phyloP scores from a whole-genome alignment of 2,329 filamentous ascomycete genomes.

The Aschersonia sp. region DNA sequence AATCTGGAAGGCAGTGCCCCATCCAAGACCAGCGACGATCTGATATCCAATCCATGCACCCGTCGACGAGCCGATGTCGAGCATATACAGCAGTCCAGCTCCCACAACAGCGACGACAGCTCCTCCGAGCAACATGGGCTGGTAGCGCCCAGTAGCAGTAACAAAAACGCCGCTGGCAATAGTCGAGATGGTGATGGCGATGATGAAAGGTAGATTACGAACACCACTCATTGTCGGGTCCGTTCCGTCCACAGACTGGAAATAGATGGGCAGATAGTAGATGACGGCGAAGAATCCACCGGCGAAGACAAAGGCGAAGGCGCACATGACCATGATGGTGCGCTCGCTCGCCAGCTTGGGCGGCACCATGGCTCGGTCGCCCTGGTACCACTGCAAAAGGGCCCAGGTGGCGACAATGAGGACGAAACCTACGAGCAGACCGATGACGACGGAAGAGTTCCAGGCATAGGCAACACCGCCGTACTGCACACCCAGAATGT shows the following conservation, averaged over 20 bases:
- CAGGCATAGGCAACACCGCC: constrained; percentile 29
- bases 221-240: constrained; percentile 25
- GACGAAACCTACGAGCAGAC: constrained; percentile 25
- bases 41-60: constrained; percentile 39
- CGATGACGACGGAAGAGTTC: constrained; percentile 24
- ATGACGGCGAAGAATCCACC: constrained; percentile 29
- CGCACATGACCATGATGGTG: constrained; percentile 20
- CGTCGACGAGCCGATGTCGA: constrained; percentile 21
- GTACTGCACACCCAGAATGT: constrained; percentile 32
- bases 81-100: constrained; percentile 26
- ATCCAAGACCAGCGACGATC: constrained; percentile 32
- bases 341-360: constrained; percentile 23
- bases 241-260: constrained; percentile 25
- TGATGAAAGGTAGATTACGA: constrained; percentile 29
- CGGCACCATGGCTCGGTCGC: constrained; percentile 29
- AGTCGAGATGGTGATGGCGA: constrained; percentile 26
- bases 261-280: constrained; percentile 34
- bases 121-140: constrained; percentile 30
- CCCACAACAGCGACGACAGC: constrained; percentile 26
- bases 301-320: constrained; percentile 26
- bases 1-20: constrained; percentile 30
- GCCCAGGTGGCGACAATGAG: constrained; percentile 19
- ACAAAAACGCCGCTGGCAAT: constrained; percentile 24
- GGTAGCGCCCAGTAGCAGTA: constrained; percentile 24
- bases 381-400: constrained; percentile 23